Evolutionary conservation across 1,139 yeast species (phyloP), one percentile per base, ranked within the genome.

Genomic region (Wickerhamomyces sp.): DNA sequence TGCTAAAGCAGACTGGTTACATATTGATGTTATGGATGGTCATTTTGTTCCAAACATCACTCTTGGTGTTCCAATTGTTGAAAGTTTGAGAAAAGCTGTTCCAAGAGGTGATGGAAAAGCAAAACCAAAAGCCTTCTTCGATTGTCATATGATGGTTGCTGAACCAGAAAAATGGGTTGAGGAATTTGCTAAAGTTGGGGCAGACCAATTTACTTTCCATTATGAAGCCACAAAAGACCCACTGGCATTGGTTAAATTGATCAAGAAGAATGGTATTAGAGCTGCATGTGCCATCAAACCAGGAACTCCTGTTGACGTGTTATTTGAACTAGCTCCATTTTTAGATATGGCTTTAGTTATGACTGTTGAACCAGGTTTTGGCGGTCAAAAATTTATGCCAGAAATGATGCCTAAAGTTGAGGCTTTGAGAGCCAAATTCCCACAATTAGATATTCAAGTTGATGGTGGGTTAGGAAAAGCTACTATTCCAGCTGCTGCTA

Each of bases 341-440:
- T 73, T 93, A 57, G 98, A 94, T 64, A 87, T 93, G 96, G 93
- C 90, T 9, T 75, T 93, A 51, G 84, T 93, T 44, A 94, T 93
- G 99, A 93, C 99, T 4, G 99, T 93, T 39, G 99, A 93, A 67
- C 99, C 99, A 9, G 99, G 99, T 1, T 93, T 93, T 62, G 99
- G 99, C 34, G 99, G 99, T 41, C 99, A 93, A 68, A 86, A 85
- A 66, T 94, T 93, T 73, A 90, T 88, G 96, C 73, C 80, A 14
- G 87, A 83, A 51, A 91, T 91, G 96, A 91, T 93, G 98, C 88
- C 94, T 51, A 93, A 93, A 69, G 98, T 93, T 40, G 83, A 79
- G 58, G 73, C 72, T 34, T 74, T 93, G 58, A 80, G 99, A 65
- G 65, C 66, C 42, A 78, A 75, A 62, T 87, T 74, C 67, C 97